Conservation (phyloP, 2,329 filamentous ascomycete species). For the Cryphonectria carpinicola region DNA sequence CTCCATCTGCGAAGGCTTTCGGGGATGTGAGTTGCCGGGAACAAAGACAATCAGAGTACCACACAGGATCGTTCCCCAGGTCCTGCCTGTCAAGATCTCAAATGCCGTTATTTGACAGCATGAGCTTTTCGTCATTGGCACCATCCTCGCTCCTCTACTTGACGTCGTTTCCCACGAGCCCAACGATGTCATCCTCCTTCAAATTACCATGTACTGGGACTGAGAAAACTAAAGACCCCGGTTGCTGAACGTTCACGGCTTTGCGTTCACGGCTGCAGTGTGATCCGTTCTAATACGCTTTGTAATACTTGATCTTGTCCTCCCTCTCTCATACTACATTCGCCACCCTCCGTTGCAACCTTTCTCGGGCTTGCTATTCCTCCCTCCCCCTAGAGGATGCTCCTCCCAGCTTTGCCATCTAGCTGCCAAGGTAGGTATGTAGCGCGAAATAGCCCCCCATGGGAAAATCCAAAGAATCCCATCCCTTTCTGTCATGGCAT, state of each 20-base stretch:
- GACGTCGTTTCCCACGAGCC: background rate
- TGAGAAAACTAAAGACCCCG: no score
- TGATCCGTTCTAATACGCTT: background rate
- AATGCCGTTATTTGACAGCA: background rate
- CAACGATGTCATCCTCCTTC: background rate
- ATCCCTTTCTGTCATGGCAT: slow-evolving; percentile 11
- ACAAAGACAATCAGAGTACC: background rate
- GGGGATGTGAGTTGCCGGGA: background rate
- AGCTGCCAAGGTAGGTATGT: background rate
- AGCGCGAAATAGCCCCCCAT: background rate
- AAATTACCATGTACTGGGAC: background rate
- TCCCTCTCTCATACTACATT: background rate
- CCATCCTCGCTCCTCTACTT: background rate
- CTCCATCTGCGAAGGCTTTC: background rate
- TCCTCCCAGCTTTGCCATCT: background rate
- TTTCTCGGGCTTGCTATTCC: background rate
- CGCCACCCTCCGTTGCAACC: background rate
- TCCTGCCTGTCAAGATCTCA: background rate
- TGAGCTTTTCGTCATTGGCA: slow-evolving; percentile 1
- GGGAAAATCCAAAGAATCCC: slow-evolving; percentile 4
- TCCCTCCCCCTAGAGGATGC: background rate
- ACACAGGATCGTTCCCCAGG: background rate
- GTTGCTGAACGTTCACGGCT: background rate
- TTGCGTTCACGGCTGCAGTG: background rate
- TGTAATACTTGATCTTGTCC: background rate